Evolutionary conservation across 331 rosid genomes (phyloP).

Genomic region (Malus hybrid): DNA sequence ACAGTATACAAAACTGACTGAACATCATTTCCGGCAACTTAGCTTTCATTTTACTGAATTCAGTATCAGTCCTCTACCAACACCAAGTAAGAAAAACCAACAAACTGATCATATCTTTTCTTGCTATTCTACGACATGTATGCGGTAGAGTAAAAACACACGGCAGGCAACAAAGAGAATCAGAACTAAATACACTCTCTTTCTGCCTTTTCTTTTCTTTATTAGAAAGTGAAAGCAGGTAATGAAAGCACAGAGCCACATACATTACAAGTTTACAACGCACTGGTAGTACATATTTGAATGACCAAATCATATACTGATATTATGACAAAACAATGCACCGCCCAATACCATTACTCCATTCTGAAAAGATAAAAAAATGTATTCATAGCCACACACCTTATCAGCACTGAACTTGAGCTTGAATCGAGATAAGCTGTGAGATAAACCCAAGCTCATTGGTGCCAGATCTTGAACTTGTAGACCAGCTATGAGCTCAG

Average conservation of each 20-base stretch:
- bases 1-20: not conserved
- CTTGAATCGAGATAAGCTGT: constrained; percentile 84
- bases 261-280: not conserved
- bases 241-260: not conserved
- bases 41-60: not conserved
- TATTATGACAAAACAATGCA: not conserved
- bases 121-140: not conserved
- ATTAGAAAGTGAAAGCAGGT: not conserved
- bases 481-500: constrained; percentile 70
- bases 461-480: constrained; percentile 92
- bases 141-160: not conserved
- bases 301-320: not conserved
- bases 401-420: constrained; percentile 95
- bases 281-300: not conserved
- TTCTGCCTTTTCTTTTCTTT: not conserved
- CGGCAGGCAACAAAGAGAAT: not conserved
- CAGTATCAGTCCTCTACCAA: not conserved
- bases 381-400: constrained; percentile 29
- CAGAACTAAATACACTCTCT: not conserved
- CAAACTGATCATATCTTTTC: not conserved
- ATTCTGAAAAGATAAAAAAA: not conserved
- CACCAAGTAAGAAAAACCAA: not conserved
- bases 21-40: not conserved
- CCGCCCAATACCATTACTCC: not conserved
- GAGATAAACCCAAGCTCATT: constrained; percentile 95